Base-by-base conservation (phyloP, 768 basidiomycete genomes). In the Termitomyces bulborhizus region DNA sequence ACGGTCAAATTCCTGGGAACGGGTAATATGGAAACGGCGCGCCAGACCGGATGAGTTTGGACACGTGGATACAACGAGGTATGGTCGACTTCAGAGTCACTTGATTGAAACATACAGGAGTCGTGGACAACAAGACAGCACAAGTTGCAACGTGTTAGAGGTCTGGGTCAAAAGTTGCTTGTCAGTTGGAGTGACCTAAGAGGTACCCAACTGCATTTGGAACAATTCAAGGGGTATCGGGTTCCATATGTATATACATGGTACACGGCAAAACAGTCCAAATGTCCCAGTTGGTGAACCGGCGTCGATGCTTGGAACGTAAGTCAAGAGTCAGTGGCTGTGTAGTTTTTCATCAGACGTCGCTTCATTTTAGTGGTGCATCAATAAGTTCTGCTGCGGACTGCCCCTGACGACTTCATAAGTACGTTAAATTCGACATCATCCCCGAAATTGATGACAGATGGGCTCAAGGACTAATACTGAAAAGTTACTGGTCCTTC, bases 1-100 rank as follows among this genome's bases (percentile, higher is more conserved):
- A 72, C 69, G 51, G 46, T 12, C 26, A 42, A 24, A 44, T 24
- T 26, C 43, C 27, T 32, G 51, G n/a, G 27, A 41, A 46, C 26
- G 15, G 26, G 32, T n/a, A 39, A 26, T 49, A 41, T 47, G 27
- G 41, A 46, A 51, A n/a, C 21, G 42, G 47, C 39, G 37, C 39
- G 49, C 21, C 44, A 41, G 26, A 40, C 39, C 26, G 44, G 27
- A 18, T 18, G 27, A 18, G 4, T 21, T 24, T 8, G 45, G 40
- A 9, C 47, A 73, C 73, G 73, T 72, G 73, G 64, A 65, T 62
- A 55, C 69, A 64, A 62, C 62, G 60, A 58, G 63, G 60, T 54
- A 16, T 34, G 26, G 15, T 27, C 6, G 4, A 12, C 21, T 26
- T 29, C 7, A 13, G 6, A 7, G 44, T 45, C 7, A 29, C 16